Base-by-base conservation (phyloP, 495 filamentous ascomycete genomes). In the Talaromyces trachyspermus region DNA sequence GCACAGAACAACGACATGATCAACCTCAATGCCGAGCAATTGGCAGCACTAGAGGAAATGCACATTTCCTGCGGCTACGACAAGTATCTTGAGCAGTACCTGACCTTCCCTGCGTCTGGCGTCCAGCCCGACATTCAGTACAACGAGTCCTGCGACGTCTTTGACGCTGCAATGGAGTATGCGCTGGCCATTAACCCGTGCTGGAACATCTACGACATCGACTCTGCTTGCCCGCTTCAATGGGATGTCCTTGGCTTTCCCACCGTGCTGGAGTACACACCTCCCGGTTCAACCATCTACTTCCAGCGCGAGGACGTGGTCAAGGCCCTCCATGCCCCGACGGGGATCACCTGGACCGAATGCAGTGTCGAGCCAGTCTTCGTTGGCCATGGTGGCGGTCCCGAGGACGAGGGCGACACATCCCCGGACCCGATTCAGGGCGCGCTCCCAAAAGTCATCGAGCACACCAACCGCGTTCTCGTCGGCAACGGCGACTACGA, bases 401-500 rank as follows among this genome's bases (percentile, higher is more conserved):
- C 66, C 32, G 57, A 69, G 36, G 47, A 49, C 25, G 61, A 64
- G 44, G 67, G 67, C 11, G 69, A 72, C 39, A 50, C 55, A 23
- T 66, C 67, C 0, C 64, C 66, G 6, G 69, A 70, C 37, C 65
- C 69, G 0, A 70, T 68, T 49, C 62, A 69, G 46, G 54, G 57
- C 19, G 78, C 79, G 23, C 68, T 85, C 12, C 76, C 77, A 1
- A 67, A 73, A 55, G 76, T 84, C 15, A 84, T 84, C 46, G 81
- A 84, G 55, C 63, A 65, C 0, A 77, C 77, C 0, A 76, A 83
- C 45, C 69, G 74, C 40, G 78, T 79, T 0, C 68, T 85, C 23
- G 74, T 84, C 49, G 66, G 63, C 9, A 76, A 80, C 50, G 81
- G 77, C 6, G 66, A 74, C 52, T 74, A 76, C 17, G 81, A 86